A percentile compares a stretch with the other conserved stretches of the same genome.
Evolutionary conservation across 208 protist species (phyloP).

Genomic region (Blechomonas ayalai): DNA sequence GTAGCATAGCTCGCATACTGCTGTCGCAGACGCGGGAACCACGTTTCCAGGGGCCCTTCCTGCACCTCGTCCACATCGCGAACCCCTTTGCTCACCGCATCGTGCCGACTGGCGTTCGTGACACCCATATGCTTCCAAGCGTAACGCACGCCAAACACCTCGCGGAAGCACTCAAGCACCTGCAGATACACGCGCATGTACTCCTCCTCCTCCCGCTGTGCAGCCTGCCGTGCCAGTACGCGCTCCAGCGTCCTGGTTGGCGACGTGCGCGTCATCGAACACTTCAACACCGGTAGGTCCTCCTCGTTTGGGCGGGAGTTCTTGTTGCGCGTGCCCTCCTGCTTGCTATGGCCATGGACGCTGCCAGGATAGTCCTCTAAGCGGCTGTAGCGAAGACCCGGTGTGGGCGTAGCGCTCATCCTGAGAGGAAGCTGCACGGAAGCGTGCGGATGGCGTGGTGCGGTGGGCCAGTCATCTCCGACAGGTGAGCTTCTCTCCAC

Average conservation of each 20-base stretch:
- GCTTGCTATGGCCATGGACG: too few relatives aligned
- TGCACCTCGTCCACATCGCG: conserved; percentile 13
- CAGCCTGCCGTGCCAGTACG: conserved; percentile 20
- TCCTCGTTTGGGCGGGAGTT: too few relatives aligned
- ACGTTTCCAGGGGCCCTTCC: conserved; percentile 29
- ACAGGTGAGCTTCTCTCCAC: too few relatives aligned
- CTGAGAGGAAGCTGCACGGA: background rate
- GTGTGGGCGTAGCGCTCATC: background rate
- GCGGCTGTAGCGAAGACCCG: background rate
- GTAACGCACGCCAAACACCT: conserved; percentile 72
- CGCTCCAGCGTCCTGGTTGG: conserved; percentile 51
- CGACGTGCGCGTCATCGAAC: conserved; percentile 22
- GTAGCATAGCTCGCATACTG: conserved; percentile 10
- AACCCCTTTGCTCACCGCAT: conserved; percentile 2
- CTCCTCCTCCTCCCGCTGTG: conserved; percentile 26
- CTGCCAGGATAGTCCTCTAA: background rate
- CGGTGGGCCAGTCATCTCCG: too few relatives aligned
- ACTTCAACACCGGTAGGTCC: too few relatives aligned
- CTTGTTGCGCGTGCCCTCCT: too few relatives aligned
- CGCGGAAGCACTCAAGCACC: conserved; percentile 49
- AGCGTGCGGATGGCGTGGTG: background rate
- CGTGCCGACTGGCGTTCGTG: conserved; percentile 60
- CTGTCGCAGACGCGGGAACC: conserved; percentile 37
- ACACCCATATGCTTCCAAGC: conserved; percentile 61
- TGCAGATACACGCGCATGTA: conserved; percentile 42